Evolutionary conservation across 2,329 filamentous ascomycete species (phyloP).

Genomic region (Xylariales sp.): DNA sequence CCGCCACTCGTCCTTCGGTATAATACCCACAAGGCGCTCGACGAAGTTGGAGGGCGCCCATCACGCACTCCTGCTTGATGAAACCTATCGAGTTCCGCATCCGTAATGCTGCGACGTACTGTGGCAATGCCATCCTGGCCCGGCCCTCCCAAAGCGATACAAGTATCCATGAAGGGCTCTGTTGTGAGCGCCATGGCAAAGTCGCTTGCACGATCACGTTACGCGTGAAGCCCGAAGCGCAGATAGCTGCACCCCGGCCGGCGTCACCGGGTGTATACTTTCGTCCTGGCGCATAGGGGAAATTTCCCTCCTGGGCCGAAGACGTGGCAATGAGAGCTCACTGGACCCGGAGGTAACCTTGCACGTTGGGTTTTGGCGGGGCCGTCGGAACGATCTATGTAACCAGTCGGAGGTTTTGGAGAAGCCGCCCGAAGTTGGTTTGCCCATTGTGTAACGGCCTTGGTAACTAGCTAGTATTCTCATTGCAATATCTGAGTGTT

Average conservation of each 20-base stretch:
- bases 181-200: not conserved
- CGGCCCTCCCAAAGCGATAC: not conserved
- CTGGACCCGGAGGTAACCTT: not conserved
- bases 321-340: conserved; percentile 1
- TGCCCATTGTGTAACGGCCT: not conserved
- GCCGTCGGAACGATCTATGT: not conserved
- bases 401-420: conserved; percentile 4
- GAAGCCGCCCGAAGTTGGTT: conserved; percentile 1
- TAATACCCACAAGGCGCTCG: conserved; percentile 1
- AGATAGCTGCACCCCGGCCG: not conserved
- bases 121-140: not conserved
- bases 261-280: conserved; percentile 1
- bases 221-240: not conserved
- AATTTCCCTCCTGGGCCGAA: conserved; percentile 3
- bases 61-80: not conserved
- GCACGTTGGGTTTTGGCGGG: not conserved
- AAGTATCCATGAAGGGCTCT: too few species aligned
- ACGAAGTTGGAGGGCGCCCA: conserved; percentile 1
- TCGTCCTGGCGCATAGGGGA: conserved; percentile 1
- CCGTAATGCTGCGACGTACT: not conserved
- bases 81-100: not conserved
- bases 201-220: conserved; percentile 5
- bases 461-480: too few species aligned
- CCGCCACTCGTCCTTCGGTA: not conserved
- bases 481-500: too few species aligned